phyloP scores from a whole-genome alignment of 2,329 filamentous ascomycete genomes.

The Sarocladium brachiariae region DNA sequence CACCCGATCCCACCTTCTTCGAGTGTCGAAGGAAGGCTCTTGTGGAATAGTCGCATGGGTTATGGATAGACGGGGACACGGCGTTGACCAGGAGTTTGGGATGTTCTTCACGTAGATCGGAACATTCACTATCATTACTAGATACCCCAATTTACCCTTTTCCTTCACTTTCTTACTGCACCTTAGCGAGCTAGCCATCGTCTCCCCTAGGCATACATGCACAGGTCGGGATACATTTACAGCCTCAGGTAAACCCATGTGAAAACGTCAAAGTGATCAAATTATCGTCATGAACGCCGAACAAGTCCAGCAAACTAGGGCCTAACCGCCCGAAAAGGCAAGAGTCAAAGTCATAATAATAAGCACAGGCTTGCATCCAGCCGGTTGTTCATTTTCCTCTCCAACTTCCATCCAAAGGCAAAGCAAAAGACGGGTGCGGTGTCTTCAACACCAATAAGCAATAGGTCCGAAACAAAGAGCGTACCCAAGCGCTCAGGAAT shows the following conservation, averaged over 20 bases:
- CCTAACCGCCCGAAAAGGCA: not conserved
- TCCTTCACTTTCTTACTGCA: not conserved
- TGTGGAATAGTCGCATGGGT: no score
- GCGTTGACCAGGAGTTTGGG: slow-evolving; percentile 1
- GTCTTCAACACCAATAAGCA: not conserved
- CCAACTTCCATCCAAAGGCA: not conserved
- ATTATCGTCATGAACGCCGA: slow-evolving; percentile 1
- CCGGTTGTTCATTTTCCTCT: not conserved
- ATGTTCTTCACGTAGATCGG: not conserved
- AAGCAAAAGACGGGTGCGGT: not conserved
- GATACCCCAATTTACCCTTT: not conserved
- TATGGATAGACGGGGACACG: not conserved
- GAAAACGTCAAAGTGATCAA: not conserved
- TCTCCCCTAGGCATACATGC: not conserved
- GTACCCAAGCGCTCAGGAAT: slow-evolving; percentile 3
- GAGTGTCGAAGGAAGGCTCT: no score
- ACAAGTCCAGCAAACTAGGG: slow-evolving; percentile 1
- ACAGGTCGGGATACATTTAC: no score
- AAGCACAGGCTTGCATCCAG: not conserved
- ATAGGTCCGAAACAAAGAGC: not conserved
- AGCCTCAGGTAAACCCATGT: no score
- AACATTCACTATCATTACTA: not conserved
- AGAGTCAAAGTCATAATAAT: not conserved
- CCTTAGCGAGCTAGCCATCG: no score
- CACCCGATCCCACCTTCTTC: no score